Base-by-base conservation (phyloP, 441 rosid species). In the Gossypium gossypioides region DNA sequence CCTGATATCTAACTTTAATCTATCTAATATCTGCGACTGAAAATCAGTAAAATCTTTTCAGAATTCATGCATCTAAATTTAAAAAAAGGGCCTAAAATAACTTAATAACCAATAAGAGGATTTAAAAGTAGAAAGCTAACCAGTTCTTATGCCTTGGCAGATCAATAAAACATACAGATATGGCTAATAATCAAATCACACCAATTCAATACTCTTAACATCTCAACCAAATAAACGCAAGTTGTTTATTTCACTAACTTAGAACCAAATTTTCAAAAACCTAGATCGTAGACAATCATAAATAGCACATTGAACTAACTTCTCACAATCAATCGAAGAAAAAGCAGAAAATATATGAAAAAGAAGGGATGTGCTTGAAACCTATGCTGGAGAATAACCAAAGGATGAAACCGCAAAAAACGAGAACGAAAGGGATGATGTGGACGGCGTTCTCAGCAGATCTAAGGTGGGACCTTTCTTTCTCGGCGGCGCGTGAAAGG, bases 301-400 rank as follows among this genome's bases (percentile, higher is more conserved):
- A 57, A 55, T 50, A 3, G 3, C n/a, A 27, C 24, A 70, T 0
- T 24, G 52, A 42, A 22, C 52, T 13, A 37, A 40, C 18, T 44
- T 52, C 7, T 54, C 46, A 13, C 32, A 60, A 51, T 16, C 25
- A 61, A 61, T 16, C 40, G 40, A 24, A 55, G 21, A 25, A 13
- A 58, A 58, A 24, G 6, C 37, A 29, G 4, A 34, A 8, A 9
- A 24, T 54, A 18, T 19, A 10, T 10, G 19, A 27, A 29, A 44
- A 21, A 27, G 19, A 15, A 64, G 12, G n/a, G n/a, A 9, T 2
- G 21, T 44, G 1, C 4, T 55, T 7, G 27, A 18, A 51, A 64
- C 89, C 92, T 75, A 86, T 79, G 69, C 52, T 13, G 71, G 97
- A 89, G 86, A 86, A 89, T 84, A 91, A 79, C 95, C 97, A 91